phyloP scores from a whole-genome alignment of 2,329 filamentous ascomycete species.

The Penicillium sp. region DNA sequence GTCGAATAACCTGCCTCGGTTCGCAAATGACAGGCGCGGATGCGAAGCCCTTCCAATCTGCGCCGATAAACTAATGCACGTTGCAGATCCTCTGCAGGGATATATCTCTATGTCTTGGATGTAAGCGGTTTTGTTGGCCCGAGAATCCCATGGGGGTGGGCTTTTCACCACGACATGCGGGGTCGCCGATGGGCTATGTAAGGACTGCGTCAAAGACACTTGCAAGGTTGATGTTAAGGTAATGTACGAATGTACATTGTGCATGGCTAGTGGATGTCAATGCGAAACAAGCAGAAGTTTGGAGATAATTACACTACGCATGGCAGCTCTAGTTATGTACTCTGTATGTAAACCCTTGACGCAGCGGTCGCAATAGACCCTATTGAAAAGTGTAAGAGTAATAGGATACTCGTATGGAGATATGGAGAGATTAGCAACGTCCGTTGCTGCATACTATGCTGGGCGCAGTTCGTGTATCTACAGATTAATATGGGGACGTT shows the following conservation, averaged over 20 bases:
- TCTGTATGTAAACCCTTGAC: background rate
- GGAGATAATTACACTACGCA: background rate
- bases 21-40: constrained; percentile 9
- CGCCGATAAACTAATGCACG: constrained; percentile 7
- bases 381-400: background rate
- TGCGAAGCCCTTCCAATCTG: constrained; percentile 12
- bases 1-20: background rate
- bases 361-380: background rate
- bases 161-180: background rate
- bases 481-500: background rate
- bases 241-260: background rate
- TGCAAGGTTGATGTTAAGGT: background rate
- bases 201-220: background rate
- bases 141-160: background rate
- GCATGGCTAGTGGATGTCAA: background rate
- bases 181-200: constrained; percentile 1
- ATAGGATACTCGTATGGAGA: constrained; percentile 6
- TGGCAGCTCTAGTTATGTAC: background rate
- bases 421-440: constrained; percentile 19
- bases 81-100: constrained; percentile 19
- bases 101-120: constrained; percentile 10
- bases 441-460: constrained; percentile 9
- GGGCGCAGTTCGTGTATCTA: background rate
- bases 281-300: background rate
- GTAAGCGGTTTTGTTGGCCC: background rate